These are phyloP conservation scores for Fomitopsis serialis DNA, from an alignment of 768 basidiomycete genomes.

Conservation along the genomic window DNA sequence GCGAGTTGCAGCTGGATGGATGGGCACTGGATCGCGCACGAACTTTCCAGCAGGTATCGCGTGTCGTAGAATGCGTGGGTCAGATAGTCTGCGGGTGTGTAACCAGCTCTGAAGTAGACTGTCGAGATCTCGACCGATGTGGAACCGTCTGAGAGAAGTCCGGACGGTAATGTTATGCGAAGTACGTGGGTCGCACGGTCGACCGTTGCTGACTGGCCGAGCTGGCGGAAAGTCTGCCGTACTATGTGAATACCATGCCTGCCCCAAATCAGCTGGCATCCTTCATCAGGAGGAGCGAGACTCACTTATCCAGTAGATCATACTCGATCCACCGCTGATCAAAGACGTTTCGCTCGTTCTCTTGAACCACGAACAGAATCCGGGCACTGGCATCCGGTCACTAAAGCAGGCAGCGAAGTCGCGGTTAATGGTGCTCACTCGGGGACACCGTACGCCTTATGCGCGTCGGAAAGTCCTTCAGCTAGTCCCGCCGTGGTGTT, in stretches of 20 bases:
- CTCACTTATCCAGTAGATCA: slow-evolving; percentile 72
- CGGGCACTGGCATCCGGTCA: slow-evolving; percentile 32
- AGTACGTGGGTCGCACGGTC: slow-evolving; percentile 34
- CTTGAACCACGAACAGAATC: slow-evolving; percentile 87
- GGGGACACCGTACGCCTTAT: slow-evolving; percentile 60
- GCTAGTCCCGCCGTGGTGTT: slow-evolving; percentile 65
- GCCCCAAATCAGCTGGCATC: background rate
- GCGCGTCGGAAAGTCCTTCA: slow-evolving; percentile 73
- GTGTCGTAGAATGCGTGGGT: slow-evolving; percentile 59
- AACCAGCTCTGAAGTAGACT: slow-evolving; percentile 89
- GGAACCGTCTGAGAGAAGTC: slow-evolving; percentile 27
- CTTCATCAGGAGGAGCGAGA: slow-evolving; percentile 2
- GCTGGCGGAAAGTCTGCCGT: slow-evolving; percentile 71
- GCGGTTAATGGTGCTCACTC: slow-evolving; percentile 31
- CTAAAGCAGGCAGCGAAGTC: background rate
- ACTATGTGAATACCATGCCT: slow-evolving; percentile 75
- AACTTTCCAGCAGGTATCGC: slow-evolving; percentile 75
- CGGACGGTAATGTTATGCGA: slow-evolving; percentile 32
- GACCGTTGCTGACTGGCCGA: slow-evolving; percentile 53
- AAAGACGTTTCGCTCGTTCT: slow-evolving; percentile 88
- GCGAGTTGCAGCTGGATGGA: slow-evolving; percentile 89
- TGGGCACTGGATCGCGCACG: slow-evolving; percentile 89
- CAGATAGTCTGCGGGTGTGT: slow-evolving; percentile 78
- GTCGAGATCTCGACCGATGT: slow-evolving; percentile 66
- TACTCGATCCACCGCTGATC: slow-evolving; percentile 91